Base-by-base conservation (phyloP, 805 yeast genomes). In the Saccharomyces jurei region DNA sequence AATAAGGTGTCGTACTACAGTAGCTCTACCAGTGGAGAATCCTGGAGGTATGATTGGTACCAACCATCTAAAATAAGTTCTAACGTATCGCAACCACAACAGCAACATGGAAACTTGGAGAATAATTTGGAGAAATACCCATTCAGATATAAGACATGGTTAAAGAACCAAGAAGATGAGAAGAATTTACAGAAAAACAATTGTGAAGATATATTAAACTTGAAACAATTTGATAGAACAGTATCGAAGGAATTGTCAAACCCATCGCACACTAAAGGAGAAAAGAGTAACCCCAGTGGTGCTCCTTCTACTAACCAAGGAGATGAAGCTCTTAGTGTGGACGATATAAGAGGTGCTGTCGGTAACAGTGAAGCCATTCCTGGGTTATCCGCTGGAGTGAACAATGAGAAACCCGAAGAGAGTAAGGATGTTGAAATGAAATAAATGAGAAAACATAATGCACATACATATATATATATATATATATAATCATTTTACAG, bases 341-440 rank as follows among this genome's bases (percentile, higher is more conserved):
- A 72, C 29, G 82, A 78, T 54, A 78, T 79, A 46, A 72, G 82
- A 62, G 84, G 81, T 11, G 83, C 84, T 5, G 82, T 78, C 5
- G 81, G 80, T 8, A 69, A 67, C 22, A 71, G 70, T 26, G 79
- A 73, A 50, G 68, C 79, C 1, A 75, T 76, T 57, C 77, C 80
- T 2, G 80, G 81, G 3, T 69, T 78, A 21, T 66, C 75, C 0
- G 68, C 44, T 3, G 44, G 44, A 17, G 44, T 21, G 44, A 36
- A 68, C 52, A 64, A 63, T 46, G 67, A 63, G 50, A 62, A 66
- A 21, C 28, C 54, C 5, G 48, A 48, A 14, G 46, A 49, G 32
- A 51, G 41, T 22, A 54, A 56, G 17, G 44, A 47, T 25, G 52
- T 31, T 30, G 36, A 29, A 41, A 36, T 36, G 44, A 36, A 21